These are phyloP conservation scores for Mallotus nudiflorus DNA, from an alignment of 345 rosid genomes.

Conservation along the genomic window DNA sequence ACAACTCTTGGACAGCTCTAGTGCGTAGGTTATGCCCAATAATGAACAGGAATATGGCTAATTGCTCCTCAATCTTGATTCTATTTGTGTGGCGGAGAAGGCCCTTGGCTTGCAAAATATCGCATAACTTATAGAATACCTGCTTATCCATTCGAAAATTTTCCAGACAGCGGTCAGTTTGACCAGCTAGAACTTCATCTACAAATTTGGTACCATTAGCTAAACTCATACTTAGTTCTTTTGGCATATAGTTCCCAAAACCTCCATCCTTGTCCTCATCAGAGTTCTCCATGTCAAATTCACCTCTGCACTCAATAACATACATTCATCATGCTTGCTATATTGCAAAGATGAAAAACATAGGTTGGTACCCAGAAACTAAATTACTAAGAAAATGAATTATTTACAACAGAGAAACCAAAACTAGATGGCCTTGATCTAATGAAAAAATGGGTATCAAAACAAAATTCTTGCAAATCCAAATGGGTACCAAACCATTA, in stretches of 20 bases:
- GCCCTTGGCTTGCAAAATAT: slow-evolving; percentile 69
- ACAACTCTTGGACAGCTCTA: slow-evolving; percentile 80
- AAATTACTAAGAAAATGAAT: neutral
- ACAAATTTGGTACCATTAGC: slow-evolving; percentile 64
- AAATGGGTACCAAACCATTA: too few species aligned
- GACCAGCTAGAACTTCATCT: slow-evolving; percentile 71
- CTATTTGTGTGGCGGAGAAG: slow-evolving; percentile 84
- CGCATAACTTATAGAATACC: slow-evolving; percentile 79
- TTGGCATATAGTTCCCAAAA: slow-evolving; percentile 38
- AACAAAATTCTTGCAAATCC: too few species aligned
- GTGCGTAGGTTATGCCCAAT: slow-evolving; percentile 85
- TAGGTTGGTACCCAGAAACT: neutral
- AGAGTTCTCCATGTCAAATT: slow-evolving; percentile 51
- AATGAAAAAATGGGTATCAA: too few species aligned
- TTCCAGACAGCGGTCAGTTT: slow-evolving; percentile 60
- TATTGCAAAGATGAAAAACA: neutral
- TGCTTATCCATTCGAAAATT: slow-evolving; percentile 91
- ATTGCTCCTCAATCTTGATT: slow-evolving; percentile 86
- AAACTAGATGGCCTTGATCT: too few species aligned
- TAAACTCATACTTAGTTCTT: slow-evolving; percentile 39
- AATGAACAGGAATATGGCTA: slow-evolving; percentile 82
- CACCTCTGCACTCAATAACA: slow-evolving; percentile 28
- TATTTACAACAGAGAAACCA: neutral
- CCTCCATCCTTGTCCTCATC: slow-evolving; percentile 58
- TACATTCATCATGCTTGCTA: neutral